Evolutionary conservation across 129 eudicot genomes (phyloP).

Genomic region (Helichrysum umbraculigerum): DNA sequence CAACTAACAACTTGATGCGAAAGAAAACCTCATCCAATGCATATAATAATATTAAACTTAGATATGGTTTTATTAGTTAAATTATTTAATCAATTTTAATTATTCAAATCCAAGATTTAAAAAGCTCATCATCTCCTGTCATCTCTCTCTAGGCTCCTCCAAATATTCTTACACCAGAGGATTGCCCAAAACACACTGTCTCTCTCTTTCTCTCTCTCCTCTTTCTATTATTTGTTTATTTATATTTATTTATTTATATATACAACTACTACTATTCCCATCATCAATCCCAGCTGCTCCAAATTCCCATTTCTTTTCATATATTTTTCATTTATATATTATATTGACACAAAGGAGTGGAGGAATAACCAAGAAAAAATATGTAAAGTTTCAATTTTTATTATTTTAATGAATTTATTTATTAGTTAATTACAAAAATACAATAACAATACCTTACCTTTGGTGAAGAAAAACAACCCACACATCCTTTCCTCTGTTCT

Average conservation of each 20-base stretch:
- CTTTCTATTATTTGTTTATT: slow-evolving; percentile 19
- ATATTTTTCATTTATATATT: slow-evolving; percentile 17
- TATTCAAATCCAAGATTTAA: slow-evolving; percentile 32
- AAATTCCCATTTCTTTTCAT: slow-evolving; percentile 45
- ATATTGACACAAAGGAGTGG: slow-evolving; percentile 34
- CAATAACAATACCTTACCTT: slow-evolving; percentile 39
- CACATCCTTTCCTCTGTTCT: slow-evolving; percentile 23
- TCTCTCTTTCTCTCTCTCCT: slow-evolving; percentile 39
- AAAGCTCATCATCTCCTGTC: slow-evolving; percentile 60
- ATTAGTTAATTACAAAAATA: slow-evolving; percentile 12
- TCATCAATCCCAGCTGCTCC: slow-evolving; percentile 40
- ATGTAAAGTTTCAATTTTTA: slow-evolving; percentile 6
- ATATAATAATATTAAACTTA: slow-evolving; percentile 4
- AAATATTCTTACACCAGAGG: slow-evolving; percentile 66
- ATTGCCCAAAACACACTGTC: slow-evolving; percentile 47
- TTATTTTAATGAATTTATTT: not conserved
- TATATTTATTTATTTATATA: no score
- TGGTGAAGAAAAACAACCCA: slow-evolving; percentile 31
- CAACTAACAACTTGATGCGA: no score
- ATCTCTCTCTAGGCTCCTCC: slow-evolving; percentile 47
- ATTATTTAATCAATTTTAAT: not conserved
- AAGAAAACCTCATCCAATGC: not conserved
- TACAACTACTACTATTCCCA: slow-evolving; percentile 26
- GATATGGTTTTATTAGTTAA: slow-evolving; percentile 4
- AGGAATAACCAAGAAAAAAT: slow-evolving; percentile 50